A percentile compares a stretch with the other conserved stretches of the same genome.
Evolutionary conservation across 1,284 basidiomycete genomes (phyloP).

Genomic region (Apiotrichum siamense): DNA sequence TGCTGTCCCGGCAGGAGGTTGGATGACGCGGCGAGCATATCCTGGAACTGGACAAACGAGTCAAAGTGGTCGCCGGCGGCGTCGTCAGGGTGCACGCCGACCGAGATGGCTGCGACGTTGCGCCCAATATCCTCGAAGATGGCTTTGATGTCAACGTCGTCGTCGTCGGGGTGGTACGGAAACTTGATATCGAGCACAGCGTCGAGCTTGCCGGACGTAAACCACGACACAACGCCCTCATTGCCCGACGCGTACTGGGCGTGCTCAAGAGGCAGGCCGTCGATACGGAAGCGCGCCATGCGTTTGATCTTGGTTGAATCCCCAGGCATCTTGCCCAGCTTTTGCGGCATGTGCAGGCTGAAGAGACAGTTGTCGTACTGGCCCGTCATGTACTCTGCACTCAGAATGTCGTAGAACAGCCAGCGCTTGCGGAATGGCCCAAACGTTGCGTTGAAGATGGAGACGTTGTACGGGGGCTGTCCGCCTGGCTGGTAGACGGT

Average conservation of each 20-base stretch:
- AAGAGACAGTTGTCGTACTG: constrained; percentile 98
- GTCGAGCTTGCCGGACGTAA: constrained; percentile 91
- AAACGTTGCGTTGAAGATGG: constrained; percentile 91
- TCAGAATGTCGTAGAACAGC: constrained; percentile 89
- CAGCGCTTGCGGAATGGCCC: constrained; percentile 82
- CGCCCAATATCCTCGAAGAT: constrained; percentile 86
- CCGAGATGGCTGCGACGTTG: constrained; percentile 57
- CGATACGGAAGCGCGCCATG: constrained; percentile 93
- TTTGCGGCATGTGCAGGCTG: constrained; percentile 93
- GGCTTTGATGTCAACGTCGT: constrained; percentile 69
- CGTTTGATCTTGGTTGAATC: constrained; percentile 74
- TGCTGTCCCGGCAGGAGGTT: constrained; percentile 78
- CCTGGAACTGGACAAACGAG: constrained; percentile 45
- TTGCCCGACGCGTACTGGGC: constrained; percentile 76
- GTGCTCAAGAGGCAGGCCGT: constrained; percentile 95
- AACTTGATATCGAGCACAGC: constrained; percentile 97
- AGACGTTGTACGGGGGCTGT: constrained; percentile 90
- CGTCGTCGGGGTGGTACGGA: constrained; percentile 70
- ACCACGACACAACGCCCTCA: constrained; percentile 87
- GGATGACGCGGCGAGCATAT: constrained; percentile 50
- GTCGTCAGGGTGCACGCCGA: constrained; percentile 38
- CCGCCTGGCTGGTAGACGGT: constrained; percentile 90
- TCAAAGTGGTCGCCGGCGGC: constrained; percentile 8
- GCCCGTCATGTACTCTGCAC: constrained; percentile 89
- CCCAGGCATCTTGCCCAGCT: constrained; percentile 67